Conservation (phyloP, 164 flowering plant genomes). For the Kingdonia uniflora region DNA sequence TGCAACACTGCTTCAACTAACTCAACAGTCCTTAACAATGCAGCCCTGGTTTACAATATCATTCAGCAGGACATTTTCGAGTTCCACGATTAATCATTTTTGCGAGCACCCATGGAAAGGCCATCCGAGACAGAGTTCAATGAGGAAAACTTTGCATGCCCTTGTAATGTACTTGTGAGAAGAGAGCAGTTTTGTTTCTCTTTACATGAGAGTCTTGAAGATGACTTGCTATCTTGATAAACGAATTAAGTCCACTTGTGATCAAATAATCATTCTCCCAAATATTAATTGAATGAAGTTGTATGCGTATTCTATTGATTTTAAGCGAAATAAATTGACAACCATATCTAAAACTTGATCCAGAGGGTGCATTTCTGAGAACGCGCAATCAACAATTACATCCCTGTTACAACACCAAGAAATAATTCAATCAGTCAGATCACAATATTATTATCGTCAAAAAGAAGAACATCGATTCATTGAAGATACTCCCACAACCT, state of each 20-base stretch:
- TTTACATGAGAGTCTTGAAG: not conserved
- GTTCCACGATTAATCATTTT: conserved; percentile 16
- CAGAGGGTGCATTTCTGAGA: too few relatives aligned
- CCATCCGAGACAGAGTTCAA: conserved; percentile 4
- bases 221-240: not conserved
- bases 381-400: too few relatives aligned
- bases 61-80: conserved; percentile 9
- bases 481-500: too few relatives aligned
- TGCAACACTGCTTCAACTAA: conserved; percentile 1
- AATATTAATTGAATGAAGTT: too few relatives aligned
- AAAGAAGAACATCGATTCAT: too few relatives aligned
- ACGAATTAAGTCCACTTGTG: not conserved
- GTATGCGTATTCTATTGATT: too few relatives aligned
- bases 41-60: not conserved
- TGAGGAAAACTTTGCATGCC: not conserved
- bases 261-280: not conserved
- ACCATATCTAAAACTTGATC: too few relatives aligned
- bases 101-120: conserved; percentile 2
- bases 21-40: conserved; percentile 1
- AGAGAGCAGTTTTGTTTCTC: too few relatives aligned
- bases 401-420: too few relatives aligned
- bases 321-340: too few relatives aligned
- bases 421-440: too few relatives aligned
- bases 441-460: too few relatives aligned
- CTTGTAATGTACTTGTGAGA: not conserved